Evolutionary conservation across 2,329 filamentous ascomycete genomes (phyloP).

Genomic region (Alternaria dauci): DNA sequence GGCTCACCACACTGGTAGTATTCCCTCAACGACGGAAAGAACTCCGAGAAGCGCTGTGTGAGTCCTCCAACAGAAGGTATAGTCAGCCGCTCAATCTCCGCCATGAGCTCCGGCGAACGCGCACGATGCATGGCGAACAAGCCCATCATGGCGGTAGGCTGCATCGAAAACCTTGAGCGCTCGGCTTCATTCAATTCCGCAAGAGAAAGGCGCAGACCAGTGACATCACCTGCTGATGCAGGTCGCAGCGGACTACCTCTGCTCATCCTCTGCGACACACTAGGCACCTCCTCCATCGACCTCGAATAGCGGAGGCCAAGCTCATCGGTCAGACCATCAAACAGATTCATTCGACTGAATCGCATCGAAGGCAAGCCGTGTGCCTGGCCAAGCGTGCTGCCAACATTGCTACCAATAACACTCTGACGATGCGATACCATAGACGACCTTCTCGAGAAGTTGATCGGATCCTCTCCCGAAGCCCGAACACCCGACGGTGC

Average conservation of each 20-base stretch:
- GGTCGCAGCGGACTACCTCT: conserved; percentile 48
- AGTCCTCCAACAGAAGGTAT: conserved; percentile 57
- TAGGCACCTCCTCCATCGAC: conserved; percentile 47
- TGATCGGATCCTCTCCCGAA: conserved; percentile 33
- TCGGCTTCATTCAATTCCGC: conserved; percentile 52
- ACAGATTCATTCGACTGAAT: conserved; percentile 58
- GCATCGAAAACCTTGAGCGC: conserved; percentile 18
- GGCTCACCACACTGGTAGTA: conserved; percentile 49
- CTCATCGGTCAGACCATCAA: conserved; percentile 56
- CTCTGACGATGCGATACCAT: conserved; percentile 30
- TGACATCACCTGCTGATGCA: conserved; percentile 47
- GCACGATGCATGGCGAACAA: conserved; percentile 36
- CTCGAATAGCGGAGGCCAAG: conserved; percentile 51
- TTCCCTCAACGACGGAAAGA: conserved; percentile 55
- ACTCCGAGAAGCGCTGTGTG: conserved; percentile 56
- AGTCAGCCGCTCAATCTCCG: conserved; percentile 56
- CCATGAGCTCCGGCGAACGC: conserved; percentile 53
- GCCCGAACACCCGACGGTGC: conserved; percentile 26
- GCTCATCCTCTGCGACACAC: conserved; percentile 40
- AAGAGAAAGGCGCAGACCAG: conserved; percentile 58
- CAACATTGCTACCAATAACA: conserved; percentile 30
- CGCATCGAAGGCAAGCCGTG: conserved; percentile 57
- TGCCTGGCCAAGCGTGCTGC: conserved; percentile 35
- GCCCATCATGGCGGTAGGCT: conserved; percentile 19
- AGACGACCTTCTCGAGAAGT: conserved; percentile 33